Percentiles rank a stretch among this genome's conserved stretches.
Evolutionary conservation across 345 rosid genomes (phyloP).

Genomic region (Eucalyptus marginata): DNA sequence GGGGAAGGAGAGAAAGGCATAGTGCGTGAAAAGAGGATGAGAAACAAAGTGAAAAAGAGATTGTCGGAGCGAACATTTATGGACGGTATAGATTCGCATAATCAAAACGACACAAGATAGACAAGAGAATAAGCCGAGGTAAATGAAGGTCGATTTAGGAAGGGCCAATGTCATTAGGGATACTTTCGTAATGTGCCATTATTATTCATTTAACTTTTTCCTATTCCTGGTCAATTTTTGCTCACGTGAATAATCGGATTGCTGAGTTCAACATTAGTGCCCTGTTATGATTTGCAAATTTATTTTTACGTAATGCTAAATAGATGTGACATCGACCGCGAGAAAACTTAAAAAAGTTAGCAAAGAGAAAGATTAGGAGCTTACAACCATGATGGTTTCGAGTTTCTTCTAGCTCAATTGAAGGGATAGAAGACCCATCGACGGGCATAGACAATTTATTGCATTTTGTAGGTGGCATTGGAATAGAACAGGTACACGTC

Average conservation of each 20-base stretch:
- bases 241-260: background rate
- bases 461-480: background rate
- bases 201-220: background rate
- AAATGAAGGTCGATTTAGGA: background rate
- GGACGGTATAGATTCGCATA: background rate
- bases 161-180: background rate
- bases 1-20: background rate
- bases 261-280: background rate
- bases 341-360: background rate
- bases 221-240: background rate
- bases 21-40: background rate
- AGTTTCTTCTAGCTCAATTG: background rate
- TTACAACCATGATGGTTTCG: background rate
- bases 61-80: background rate
- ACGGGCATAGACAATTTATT: accelerated
- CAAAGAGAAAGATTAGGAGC: background rate
- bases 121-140: background rate
- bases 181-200: background rate
- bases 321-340: background rate
- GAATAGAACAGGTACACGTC: background rate
- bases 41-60: background rate
- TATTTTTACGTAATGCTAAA: background rate
- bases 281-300: background rate
- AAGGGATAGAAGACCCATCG: background rate
- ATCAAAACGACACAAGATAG: background rate